Conservation (phyloP, 108 stramenopile species). For the Fistulifera solaris region DNA sequence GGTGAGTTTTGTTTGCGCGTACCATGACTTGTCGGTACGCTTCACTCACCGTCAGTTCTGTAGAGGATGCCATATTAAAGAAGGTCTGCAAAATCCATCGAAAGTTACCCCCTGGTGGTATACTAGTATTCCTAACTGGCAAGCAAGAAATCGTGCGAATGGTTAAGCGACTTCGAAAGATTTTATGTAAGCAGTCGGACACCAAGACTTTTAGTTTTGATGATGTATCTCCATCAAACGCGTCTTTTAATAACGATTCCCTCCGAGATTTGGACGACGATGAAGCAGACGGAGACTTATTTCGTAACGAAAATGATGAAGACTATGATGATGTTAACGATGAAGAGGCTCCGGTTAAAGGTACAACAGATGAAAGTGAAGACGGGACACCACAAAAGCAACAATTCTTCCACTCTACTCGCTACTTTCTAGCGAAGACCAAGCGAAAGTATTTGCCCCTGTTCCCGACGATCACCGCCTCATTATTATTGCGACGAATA, state of each 20-base stretch:
- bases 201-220: not conserved
- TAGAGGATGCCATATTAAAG: constrained; percentile 59
- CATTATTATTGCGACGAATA: constrained; percentile 95
- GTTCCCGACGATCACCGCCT: constrained; percentile 82
- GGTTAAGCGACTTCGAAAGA: constrained; percentile 55
- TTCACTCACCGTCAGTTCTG: not conserved
- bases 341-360: not conserved
- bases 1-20: constrained; percentile 41
- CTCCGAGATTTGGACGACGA: constrained; percentile 85
- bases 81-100: constrained; percentile 87
- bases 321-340: constrained; percentile 34
- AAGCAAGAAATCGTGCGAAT: constrained; percentile 88
- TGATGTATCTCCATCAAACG: constrained; percentile 1
- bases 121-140: constrained; percentile 96
- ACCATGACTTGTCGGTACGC: not conserved
- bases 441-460: constrained; percentile 84
- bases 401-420: constrained; percentile 90
- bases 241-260: constrained; percentile 1
- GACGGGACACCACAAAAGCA: constrained; percentile 48
- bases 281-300: constrained; percentile 60
- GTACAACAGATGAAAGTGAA: not conserved
- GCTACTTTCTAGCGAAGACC: constrained; percentile 84
- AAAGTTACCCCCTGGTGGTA: constrained; percentile 83
- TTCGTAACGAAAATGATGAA: constrained; percentile 4
- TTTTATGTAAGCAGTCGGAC: constrained; percentile 16